A percentile compares a stretch with the other conserved stretches of the same genome.
phyloP scores from a whole-genome alignment of 257 asterid genomes.

The Capsicum rhomboideum region DNA sequence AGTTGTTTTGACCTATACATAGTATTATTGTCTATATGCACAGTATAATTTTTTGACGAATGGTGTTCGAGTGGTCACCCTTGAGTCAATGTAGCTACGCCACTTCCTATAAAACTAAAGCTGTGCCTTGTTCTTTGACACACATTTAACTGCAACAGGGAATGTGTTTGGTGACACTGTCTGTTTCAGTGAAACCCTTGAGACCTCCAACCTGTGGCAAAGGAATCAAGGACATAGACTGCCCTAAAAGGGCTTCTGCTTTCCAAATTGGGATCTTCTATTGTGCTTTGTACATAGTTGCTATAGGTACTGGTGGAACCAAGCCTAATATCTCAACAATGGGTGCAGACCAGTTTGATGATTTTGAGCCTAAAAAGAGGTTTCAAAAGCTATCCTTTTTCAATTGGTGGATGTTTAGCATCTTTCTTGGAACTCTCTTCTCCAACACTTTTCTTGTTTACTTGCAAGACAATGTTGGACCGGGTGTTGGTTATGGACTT shows the following conservation, averaged over 20 bases:
- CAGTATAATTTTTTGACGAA: no score
- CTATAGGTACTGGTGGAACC: constrained; percentile 73
- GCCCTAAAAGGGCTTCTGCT: constrained; percentile 31
- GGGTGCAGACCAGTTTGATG: constrained; percentile 76
- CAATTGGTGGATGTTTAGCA: constrained; percentile 79
- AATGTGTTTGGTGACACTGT: constrained; percentile 46
- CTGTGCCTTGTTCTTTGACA: not conserved
- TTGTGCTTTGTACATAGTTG: constrained; percentile 47
- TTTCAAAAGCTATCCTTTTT: constrained; percentile 58
- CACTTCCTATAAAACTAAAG: not conserved
- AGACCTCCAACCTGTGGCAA: constrained; percentile 46
- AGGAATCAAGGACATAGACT: constrained; percentile 19
- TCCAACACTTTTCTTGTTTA: constrained; percentile 49
- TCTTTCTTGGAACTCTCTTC: constrained; percentile 54
- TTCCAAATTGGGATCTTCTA: constrained; percentile 41
- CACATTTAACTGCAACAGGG: constrained; percentile 29
- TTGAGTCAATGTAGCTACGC: no score
- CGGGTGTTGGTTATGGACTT: constrained; percentile 50
- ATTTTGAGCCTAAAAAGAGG: constrained; percentile 48
- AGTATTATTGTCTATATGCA: no score
- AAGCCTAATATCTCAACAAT: constrained; percentile 75
- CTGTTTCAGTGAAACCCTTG: constrained; percentile 34
- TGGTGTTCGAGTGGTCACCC: no score
- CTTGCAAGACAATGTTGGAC: constrained; percentile 48
- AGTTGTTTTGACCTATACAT: no score